phyloP scores from a whole-genome alignment of 805 yeast genomes.

The Ogataea methylovora region DNA sequence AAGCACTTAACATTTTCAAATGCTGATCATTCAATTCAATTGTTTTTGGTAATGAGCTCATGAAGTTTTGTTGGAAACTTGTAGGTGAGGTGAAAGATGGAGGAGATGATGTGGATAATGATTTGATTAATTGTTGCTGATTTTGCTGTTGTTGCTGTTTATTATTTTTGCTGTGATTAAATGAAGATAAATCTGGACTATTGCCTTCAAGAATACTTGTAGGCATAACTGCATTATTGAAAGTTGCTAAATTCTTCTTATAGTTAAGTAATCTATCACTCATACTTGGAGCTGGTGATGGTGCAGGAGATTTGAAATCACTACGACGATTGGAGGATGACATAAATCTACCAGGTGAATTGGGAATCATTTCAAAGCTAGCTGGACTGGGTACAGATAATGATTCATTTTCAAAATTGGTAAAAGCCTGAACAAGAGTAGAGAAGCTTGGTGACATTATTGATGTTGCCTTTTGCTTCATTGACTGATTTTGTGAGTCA shows the following conservation, averaged over 20 bases:
- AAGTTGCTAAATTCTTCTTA: slow-evolving; percentile 1
- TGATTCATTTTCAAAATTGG: slow-evolving; percentile 16
- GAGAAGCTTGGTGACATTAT: slow-evolving; percentile 19
- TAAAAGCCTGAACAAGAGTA: slow-evolving; percentile 19
- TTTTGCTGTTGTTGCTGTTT: slow-evolving; percentile 9
- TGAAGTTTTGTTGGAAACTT: neutral
- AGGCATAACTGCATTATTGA: slow-evolving; percentile 2
- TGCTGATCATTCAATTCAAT: slow-evolving; percentile 22
- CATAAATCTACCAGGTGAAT: neutral
- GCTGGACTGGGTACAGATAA: slow-evolving; percentile 18
- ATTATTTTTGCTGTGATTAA: neutral
- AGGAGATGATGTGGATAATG: slow-evolving; percentile 13
- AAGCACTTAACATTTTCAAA: slow-evolving; percentile 25
- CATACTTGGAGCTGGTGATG: neutral
- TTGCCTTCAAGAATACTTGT: neutral
- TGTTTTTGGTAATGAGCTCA: slow-evolving; percentile 10
- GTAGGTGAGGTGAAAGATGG: slow-evolving; percentile 6
- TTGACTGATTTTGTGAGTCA: neutral
- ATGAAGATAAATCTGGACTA: neutral
- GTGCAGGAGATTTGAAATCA: neutral
- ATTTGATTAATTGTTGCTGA: slow-evolving; percentile 13
- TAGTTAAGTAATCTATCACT: neutral
- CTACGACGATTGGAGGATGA: neutral
- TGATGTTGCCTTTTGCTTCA: too few species aligned
- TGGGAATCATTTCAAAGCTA: slow-evolving; percentile 11